Evolutionary conservation across 176 grass and related monocot species (phyloP).

Genomic region (Thinopyrum elongatum): DNA sequence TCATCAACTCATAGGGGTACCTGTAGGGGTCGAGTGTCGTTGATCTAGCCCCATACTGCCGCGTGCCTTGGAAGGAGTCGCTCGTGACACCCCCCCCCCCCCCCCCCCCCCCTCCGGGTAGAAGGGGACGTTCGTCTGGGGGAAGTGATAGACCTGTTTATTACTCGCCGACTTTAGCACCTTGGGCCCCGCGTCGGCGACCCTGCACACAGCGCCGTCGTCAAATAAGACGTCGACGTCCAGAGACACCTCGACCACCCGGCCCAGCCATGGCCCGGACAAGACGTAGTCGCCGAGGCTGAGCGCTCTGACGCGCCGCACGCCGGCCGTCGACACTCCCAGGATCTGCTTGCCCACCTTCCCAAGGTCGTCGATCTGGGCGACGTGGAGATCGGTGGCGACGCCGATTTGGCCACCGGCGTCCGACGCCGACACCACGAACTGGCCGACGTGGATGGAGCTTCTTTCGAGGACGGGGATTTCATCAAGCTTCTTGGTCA

Average conservation of each 20-base stretch:
- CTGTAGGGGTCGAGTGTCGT: neutral
- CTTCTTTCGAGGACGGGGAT: too few species aligned
- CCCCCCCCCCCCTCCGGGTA: neutral
- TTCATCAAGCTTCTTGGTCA: too few species aligned
- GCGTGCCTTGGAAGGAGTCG: neutral
- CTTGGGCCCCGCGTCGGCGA: neutral
- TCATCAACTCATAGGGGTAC: neutral
- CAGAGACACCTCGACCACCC: neutral
- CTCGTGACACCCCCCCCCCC: neutral
- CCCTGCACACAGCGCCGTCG: neutral
- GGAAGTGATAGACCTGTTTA: too few species aligned
- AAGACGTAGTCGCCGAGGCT: neutral
- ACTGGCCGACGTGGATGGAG: too few species aligned
- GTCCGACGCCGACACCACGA: too few species aligned
- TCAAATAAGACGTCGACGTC: slow-evolving; percentile 12
- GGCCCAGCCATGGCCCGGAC: neutral
- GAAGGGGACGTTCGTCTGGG: neutral
- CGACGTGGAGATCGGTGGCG: too few species aligned
- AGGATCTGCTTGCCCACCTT: too few species aligned
- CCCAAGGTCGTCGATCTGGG: too few species aligned
- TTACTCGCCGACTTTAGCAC: too few species aligned
- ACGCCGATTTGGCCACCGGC: too few species aligned
- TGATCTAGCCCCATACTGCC: neutral
- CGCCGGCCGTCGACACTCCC: neutral
- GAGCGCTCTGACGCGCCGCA: neutral